A percentile compares a stretch with the other conserved stretches of the same genome.
Conservation (phyloP, 495 filamentous ascomycete species). For the Penicillium taxi region DNA sequence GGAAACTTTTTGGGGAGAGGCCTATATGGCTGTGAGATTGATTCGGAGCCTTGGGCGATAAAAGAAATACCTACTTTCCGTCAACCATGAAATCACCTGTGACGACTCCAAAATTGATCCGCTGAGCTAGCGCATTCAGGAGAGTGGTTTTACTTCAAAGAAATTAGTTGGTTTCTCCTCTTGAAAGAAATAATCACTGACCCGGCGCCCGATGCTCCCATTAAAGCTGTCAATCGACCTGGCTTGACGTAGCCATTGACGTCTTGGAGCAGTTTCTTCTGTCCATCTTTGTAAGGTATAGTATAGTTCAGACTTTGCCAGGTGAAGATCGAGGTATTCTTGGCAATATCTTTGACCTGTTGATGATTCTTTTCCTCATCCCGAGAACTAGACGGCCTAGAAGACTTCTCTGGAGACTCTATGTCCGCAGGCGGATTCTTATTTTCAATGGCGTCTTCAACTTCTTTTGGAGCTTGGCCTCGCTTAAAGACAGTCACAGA, state of each 20-base stretch:
- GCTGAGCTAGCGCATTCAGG: conserved; percentile 47
- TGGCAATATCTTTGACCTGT: conserved; percentile 40
- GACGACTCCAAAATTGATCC: conserved; percentile 46
- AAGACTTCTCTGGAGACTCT: conserved; percentile 34
- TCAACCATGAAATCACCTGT: conserved; percentile 48
- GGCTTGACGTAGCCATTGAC: conserved; percentile 65
- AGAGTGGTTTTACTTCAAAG: conserved; percentile 46
- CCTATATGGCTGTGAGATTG: no score
- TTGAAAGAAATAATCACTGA: conserved; percentile 8
- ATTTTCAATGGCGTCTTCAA: conserved; percentile 36
- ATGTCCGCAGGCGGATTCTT: conserved; percentile 36
- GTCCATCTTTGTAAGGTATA: conserved; percentile 54
- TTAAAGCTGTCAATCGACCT: conserved; percentile 62
- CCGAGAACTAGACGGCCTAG: conserved; percentile 12
- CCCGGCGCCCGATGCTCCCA: conserved; percentile 61
- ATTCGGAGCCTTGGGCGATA: no score
- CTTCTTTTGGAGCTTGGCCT: conserved; percentile 48
- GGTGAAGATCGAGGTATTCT: conserved; percentile 61
- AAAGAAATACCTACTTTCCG: conserved; percentile 29
- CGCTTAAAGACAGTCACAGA: conserved; percentile 62
- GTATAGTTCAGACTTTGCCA: conserved; percentile 74
- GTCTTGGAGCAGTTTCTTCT: conserved; percentile 51
- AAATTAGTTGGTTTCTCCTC: neutral
- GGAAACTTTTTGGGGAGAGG: conserved; percentile 42
- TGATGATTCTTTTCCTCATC: conserved; percentile 20